Evolutionary conservation across 1,284 basidiomycete species (phyloP), one percentile per base, ranked within the genome.

Genomic region (Phenoliferia sp.): DNA sequence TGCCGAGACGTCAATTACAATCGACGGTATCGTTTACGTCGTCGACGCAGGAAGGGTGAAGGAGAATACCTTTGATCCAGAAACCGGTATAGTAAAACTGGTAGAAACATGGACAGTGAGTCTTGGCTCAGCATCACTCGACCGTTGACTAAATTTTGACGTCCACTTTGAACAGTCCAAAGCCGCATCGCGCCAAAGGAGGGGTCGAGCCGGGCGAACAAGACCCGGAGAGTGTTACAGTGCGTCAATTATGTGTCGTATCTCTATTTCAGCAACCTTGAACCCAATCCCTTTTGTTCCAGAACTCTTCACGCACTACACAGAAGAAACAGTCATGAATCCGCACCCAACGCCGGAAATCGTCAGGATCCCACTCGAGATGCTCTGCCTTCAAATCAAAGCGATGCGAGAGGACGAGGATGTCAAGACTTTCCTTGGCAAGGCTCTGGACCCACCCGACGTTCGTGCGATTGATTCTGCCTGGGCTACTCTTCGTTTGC

Each of bases 141-240:
- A n/a, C n/a, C n/a, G n/a, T n/a, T n/a, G n/a, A n/a, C n/a, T n/a
- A n/a, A n/a, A n/a, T n/a, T n/a, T n/a, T n/a, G n/a, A n/a, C n/a
- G n/a, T n/a, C n/a, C n/a, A n/a, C n/a, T n/a, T n/a, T n/a, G n/a
- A n/a, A n/a, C n/a, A n/a, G n/a, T 90, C 88, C 26, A 85, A 85
- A 54, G 94, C 94, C 0, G 89, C 90, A 3, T 90, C 88, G 6
- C 84, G 85, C 70, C 94, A 97, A 77, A 84, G 94, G 62, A 83
- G 93, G 63, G 94, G 94, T 72, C 86, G 94, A 77, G 94, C 94
- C 0, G 94, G 94, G 33, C 87, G 94, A 71, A 94, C 90, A 1
- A 86, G 87, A 75, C 87, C 90, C 0, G 92, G 92, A 2, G 56
- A 83, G 48, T 90, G 91, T 78, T 94, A 89, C 80, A 92, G 64